Evolutionary conservation across 78 protist genomes (phyloP).

Genomic region (Chrysochromulina tobinii): DNA sequence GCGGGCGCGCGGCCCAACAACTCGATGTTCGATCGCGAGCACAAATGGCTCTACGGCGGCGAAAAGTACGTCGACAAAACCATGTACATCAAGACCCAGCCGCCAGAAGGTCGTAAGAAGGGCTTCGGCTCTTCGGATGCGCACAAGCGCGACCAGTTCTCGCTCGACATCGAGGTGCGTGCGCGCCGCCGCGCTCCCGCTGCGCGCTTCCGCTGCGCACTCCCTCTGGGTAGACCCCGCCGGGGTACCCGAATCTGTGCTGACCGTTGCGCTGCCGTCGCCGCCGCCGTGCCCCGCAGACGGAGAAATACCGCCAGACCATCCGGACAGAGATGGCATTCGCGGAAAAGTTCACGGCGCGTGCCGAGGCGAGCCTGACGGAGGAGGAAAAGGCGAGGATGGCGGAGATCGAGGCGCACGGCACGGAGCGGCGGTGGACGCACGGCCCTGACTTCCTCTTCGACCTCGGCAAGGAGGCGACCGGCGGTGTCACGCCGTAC

Average conservation of each 20-base stretch:
- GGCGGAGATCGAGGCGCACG: background rate
- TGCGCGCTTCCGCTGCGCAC: no score
- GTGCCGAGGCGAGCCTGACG: background rate
- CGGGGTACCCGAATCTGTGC: no score
- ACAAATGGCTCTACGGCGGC: background rate
- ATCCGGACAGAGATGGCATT: background rate
- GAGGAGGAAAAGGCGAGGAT: background rate
- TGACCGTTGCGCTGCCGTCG: no score
- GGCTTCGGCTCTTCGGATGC: slow-evolving; percentile 1
- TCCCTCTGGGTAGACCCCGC: no score
- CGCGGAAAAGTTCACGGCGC: background rate
- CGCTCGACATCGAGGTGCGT: background rate
- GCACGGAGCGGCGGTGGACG: background rate
- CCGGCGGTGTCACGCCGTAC: background rate
- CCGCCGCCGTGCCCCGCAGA: background rate
- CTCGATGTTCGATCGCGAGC: background rate
- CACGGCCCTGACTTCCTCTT: slow-evolving; percentile 11
- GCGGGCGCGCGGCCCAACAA: background rate
- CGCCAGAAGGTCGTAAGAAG: background rate
- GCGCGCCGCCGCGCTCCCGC: no score
- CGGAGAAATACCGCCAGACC: background rate
- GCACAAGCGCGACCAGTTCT: background rate
- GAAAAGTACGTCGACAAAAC: background rate
- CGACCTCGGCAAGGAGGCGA: background rate
- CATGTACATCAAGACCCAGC: slow-evolving; percentile 11